Evolutionary conservation across 2,329 filamentous ascomycete genomes (phyloP).

Genomic region (Ascochyta clinopodiicola): DNA sequence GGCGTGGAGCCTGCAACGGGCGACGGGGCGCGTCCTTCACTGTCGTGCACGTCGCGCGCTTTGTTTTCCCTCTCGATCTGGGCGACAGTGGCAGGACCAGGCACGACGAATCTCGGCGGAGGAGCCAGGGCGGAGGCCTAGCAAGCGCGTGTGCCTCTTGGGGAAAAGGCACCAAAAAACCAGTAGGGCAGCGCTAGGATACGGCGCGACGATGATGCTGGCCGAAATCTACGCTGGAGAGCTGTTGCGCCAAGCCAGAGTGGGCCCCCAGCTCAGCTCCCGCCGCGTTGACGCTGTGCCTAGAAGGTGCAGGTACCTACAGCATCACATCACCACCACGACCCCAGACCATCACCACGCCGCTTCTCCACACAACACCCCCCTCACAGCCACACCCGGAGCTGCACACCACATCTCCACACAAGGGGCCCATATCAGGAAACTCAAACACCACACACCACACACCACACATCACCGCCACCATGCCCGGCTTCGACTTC

Average conservation of each 20-base stretch:
- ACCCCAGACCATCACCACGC: too few species aligned
- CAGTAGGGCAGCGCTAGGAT: too few species aligned
- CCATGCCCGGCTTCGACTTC: slow-evolving; percentile 82
- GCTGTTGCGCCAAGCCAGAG: slow-evolving; percentile 9
- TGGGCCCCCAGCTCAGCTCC: slow-evolving; percentile 1
- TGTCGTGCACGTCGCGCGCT: slow-evolving; percentile 14
- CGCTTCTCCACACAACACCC: too few species aligned
- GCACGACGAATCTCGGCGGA: slow-evolving; percentile 12
- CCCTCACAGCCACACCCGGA: too few species aligned
- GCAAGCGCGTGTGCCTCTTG: slow-evolving; percentile 7
- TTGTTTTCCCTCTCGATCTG: slow-evolving; percentile 11
- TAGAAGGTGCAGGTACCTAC: neutral
- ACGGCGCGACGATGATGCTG: neutral
- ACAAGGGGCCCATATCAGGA: too few species aligned
- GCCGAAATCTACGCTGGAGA: neutral
- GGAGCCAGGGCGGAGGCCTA: slow-evolving; percentile 19
- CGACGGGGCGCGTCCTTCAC: slow-evolving; percentile 13
- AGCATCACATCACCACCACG: too few species aligned
- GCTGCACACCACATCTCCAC: neutral
- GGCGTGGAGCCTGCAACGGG: slow-evolving; percentile 12
- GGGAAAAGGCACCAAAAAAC: slow-evolving; percentile 10
- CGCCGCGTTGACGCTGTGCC: slow-evolving; percentile 11
- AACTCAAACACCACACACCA: neutral
- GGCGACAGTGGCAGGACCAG: slow-evolving; percentile 13
- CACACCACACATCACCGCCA: slow-evolving; percentile 41